A percentile compares a stretch with the other conserved stretches of the same genome.
phyloP scores from a whole-genome alignment of 495 filamentous ascomycete genomes.

The Aspergillus nanangensis region DNA sequence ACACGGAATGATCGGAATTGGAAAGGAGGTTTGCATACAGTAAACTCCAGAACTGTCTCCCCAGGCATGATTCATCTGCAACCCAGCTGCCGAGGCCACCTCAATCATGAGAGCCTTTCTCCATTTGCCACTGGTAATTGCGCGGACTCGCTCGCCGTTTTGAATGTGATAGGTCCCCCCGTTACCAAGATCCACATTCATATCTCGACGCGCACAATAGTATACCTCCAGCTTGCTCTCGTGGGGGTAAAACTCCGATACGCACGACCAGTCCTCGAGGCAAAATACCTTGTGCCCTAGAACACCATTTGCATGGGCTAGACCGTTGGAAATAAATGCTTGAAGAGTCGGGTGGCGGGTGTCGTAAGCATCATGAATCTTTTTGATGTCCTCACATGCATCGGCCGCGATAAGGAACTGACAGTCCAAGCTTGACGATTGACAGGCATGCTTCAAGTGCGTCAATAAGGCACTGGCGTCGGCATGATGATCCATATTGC shows the following conservation, averaged over 20 bases:
- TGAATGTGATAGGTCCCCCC: background rate
- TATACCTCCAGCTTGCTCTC: background rate
- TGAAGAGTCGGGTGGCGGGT: background rate
- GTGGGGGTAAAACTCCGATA: background rate
- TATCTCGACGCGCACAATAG: background rate
- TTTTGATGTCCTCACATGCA: background rate
- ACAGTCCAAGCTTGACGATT: background rate
- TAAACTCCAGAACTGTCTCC: background rate
- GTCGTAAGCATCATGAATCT: background rate
- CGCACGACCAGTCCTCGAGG: background rate
- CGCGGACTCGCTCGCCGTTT: background rate
- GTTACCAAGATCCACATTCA: background rate
- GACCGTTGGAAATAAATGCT: background rate
- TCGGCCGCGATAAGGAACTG: background rate
- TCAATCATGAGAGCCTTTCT: background rate
- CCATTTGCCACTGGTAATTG: background rate
- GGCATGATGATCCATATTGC: background rate
- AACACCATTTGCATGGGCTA: background rate
- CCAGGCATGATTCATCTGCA: background rate
- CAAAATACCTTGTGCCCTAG: background rate
- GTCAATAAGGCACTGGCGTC: background rate
- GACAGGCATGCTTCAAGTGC: background rate
- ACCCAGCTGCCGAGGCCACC: background rate
- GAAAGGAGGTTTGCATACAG: background rate
- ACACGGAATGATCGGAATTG: background rate